These are phyloP conservation scores for Auricularia sp. DNA, from an alignment of 768 basidiomycete genomes.

Conservation along the genomic window DNA sequence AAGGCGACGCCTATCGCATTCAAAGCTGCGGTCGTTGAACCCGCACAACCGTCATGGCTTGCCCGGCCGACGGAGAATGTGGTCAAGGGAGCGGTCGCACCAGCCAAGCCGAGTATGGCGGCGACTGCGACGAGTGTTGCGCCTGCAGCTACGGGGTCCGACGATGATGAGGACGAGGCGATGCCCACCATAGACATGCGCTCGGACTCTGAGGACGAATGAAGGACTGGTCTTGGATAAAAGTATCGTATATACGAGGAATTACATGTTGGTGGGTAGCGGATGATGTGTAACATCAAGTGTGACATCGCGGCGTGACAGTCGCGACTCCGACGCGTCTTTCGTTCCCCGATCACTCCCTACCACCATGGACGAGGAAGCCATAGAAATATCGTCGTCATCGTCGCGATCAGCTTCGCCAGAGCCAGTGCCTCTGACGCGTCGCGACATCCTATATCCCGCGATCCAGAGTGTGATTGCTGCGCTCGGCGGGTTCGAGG, in stretches of 20 bases:
- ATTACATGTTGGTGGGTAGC: no score
- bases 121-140: neutral
- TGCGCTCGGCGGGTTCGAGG: conserved; percentile 71
- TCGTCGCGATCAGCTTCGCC: neutral
- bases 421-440: neutral
- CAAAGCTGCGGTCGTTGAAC: no score
- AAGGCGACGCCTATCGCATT: no score
- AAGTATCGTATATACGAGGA: neutral
- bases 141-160: conserved; percentile 3
- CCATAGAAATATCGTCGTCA: neutral
- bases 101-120: neutral
- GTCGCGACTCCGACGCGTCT: neutral
- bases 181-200: conserved; percentile 71
- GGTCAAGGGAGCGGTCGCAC: neutral
- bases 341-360: neutral
- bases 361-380: neutral
- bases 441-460: conserved; percentile 42
- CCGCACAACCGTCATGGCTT: no score
- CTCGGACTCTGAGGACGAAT: conserved; percentile 64
- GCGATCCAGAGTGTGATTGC: conserved; percentile 67
- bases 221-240: neutral
- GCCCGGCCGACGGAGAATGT: no score
- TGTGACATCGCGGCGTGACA: neutral
- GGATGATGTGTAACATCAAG: neutral
- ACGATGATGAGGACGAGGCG: conserved; percentile 55